These are phyloP conservation scores for Phalaenopsis equestris DNA, from an alignment of 106 monocot genomes.

Conservation along the genomic window DNA sequence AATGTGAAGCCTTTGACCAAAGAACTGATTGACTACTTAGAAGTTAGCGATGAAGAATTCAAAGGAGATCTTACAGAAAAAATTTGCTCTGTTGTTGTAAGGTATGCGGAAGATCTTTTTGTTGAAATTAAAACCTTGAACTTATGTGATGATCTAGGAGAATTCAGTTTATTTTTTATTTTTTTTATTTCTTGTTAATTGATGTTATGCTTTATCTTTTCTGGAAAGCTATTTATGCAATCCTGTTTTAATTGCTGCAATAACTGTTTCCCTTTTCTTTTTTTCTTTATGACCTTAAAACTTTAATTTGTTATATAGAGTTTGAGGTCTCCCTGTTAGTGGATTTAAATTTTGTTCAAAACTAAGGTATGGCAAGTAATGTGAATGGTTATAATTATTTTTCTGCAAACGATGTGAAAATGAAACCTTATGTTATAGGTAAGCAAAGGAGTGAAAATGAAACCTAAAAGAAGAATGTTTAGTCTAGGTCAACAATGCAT, in stretches of 20 bases:
- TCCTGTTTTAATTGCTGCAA: neutral
- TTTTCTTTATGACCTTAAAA: neutral
- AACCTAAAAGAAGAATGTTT: neutral
- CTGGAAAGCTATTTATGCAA: neutral
- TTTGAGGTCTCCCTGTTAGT: neutral
- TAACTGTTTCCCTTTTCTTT: neutral
- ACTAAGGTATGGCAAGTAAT: neutral
- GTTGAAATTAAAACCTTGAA: slow-evolving; percentile 1
- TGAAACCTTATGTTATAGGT: neutral
- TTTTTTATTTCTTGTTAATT: neutral
- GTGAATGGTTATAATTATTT: neutral
- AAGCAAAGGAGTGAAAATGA: neutral
- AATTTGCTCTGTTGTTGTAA: slow-evolving; percentile 92
- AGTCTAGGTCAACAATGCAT: neutral
- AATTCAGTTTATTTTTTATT: neutral
- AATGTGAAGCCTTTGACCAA: slow-evolving; percentile 85
- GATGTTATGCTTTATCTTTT: neutral
- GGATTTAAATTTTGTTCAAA: neutral
- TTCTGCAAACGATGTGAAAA: neutral
- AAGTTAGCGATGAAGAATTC: slow-evolving; percentile 95
- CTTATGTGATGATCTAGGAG: neutral
- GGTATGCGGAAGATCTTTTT: slow-evolving; percentile 40
- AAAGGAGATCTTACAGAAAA: slow-evolving; percentile 89
- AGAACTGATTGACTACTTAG: slow-evolving; percentile 89
- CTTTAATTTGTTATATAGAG: neutral